A percentile compares a stretch with the other conserved stretches of the same genome.
Conservation (phyloP, 768 basidiomycete genomes). For the Suillus subalutaceus region DNA sequence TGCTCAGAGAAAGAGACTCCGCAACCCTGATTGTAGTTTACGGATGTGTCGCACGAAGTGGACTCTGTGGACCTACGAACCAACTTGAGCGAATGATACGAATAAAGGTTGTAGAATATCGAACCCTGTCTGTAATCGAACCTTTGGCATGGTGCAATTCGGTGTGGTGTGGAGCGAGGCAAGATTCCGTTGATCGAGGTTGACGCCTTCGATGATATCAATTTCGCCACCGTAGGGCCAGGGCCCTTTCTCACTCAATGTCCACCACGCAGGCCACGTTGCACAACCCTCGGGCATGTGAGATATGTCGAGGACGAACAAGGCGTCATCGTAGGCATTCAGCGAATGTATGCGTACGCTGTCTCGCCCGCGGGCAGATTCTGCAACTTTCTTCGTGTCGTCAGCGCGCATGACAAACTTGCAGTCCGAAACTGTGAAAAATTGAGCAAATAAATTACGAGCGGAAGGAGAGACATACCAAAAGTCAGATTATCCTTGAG, state of each 20-base stretch:
- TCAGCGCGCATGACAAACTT: constrained; percentile 66
- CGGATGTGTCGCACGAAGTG: constrained; percentile 49
- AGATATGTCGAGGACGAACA: constrained; percentile 52
- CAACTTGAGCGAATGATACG: neutral
- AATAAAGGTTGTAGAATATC: constrained; percentile 11
- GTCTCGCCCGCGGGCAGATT: constrained; percentile 50
- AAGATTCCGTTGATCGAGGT: constrained; percentile 46
- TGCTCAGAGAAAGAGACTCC: constrained; percentile 45
- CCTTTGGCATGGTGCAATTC: constrained; percentile 46
- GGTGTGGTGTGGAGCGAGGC: constrained; percentile 58
- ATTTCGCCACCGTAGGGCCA: constrained; percentile 69
- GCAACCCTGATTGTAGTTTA: constrained; percentile 64
- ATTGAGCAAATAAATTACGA: neutral
- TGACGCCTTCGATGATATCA: constrained; percentile 66
- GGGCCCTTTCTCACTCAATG: constrained; percentile 48
- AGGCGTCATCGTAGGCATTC: constrained; percentile 45
- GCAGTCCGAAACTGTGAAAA: constrained; percentile 7
- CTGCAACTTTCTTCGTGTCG: constrained; percentile 36
- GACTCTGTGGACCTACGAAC: constrained; percentile 40
- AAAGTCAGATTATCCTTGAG: constrained; percentile 45
- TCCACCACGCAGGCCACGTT: constrained; percentile 72
- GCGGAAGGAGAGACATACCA: constrained; percentile 35
- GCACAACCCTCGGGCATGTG: constrained; percentile 66
- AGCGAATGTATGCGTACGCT: constrained; percentile 57
- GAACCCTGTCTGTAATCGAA: constrained; percentile 52